Evolutionary conservation across 805 yeast genomes (phyloP).

Genomic region (Zygoascus biomembranicola): DNA sequence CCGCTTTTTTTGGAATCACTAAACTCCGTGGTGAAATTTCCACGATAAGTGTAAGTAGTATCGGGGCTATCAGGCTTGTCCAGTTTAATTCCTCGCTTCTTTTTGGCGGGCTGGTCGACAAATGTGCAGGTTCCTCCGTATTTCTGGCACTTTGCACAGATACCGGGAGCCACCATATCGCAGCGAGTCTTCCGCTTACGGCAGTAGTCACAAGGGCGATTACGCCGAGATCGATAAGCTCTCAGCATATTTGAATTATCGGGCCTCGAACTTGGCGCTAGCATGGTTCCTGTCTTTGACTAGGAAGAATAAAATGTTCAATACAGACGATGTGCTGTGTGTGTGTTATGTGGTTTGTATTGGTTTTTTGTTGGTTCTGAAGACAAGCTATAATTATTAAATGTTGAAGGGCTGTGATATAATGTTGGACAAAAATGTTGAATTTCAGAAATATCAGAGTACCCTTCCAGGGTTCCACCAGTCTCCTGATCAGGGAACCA

Average conservation of each 20-base stretch:
- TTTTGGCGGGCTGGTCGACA: slow-evolving; percentile 14
- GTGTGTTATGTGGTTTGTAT: not conserved
- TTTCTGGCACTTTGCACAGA: slow-evolving; percentile 15
- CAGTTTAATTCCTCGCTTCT: slow-evolving; percentile 4
- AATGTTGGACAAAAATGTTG: not conserved
- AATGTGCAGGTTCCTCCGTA: slow-evolving; percentile 16
- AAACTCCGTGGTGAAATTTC: not conserved
- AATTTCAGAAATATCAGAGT: not conserved
- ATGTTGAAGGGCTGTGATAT: not conserved
- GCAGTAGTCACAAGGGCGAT: slow-evolving; percentile 19
- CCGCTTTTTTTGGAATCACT: not conserved
- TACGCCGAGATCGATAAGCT: slow-evolving; percentile 13
- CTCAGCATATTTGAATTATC: slow-evolving; percentile 1
- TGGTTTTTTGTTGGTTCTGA: not conserved
- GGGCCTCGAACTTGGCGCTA: not conserved
- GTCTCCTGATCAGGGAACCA: not conserved
- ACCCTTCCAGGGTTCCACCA: not conserved
- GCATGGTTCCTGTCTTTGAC: not conserved
- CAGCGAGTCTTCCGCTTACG: slow-evolving; percentile 17
- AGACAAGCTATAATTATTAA: not conserved
- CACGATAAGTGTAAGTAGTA: not conserved
- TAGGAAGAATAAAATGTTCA: not conserved
- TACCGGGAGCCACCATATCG: slow-evolving; percentile 7
- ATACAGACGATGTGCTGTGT: not conserved
- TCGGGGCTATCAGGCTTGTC: not conserved